Base-by-base conservation (phyloP, 2,329 filamentous ascomycete genomes). In the Torrubiellomyces zombiae region DNA sequence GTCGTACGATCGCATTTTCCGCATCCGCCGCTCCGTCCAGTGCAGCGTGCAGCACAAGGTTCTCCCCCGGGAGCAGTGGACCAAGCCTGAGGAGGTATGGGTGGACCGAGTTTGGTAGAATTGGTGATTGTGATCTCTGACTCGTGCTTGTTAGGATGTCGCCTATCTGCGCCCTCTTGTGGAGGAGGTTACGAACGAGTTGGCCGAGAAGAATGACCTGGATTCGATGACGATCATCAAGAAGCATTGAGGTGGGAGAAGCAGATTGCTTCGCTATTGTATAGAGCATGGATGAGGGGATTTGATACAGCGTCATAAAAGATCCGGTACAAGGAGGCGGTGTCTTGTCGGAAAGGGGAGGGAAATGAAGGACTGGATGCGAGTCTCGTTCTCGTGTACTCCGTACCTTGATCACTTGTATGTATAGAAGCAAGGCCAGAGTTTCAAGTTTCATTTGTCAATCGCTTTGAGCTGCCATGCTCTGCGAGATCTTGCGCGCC, bases 1-100 rank as follows among this genome's bases (percentile, higher is more conserved):
- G 52, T 68, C 75, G 45, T 95, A 95, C 62, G 89, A 98, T 63
- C 86, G 89, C 53, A 73, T 95, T 53, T 98, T 83, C 75, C 85
- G 89, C 49, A 72, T 98, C 56, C 81, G 89, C 61, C 75, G 89
- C 58, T 86, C 89, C 45, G 75, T 91, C 59, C 89, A 98, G 60
- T 61, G 58, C 53, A 68, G 62, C 43, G 53, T 69, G 46, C 52
- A 61, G 44, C 70, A 75, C 53, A 70, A 72, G 58, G 55, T 75
- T 33, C 60, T 75, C 28, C 66, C 70, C 49, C 65, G 64, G 56
- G 47, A 58, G 17, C 50, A 71, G 47, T 71, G 66, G 67, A 69
- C 62, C 39, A 69, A 64, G 54, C 39, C 56, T 38, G 55, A 63
- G 43, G 57, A 64, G 40, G 60, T 64, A 45, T 43, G 50, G 32